Base-by-base conservation (phyloP, 495 filamentous ascomycete species). In the Parathielavia hyrcaniae region DNA sequence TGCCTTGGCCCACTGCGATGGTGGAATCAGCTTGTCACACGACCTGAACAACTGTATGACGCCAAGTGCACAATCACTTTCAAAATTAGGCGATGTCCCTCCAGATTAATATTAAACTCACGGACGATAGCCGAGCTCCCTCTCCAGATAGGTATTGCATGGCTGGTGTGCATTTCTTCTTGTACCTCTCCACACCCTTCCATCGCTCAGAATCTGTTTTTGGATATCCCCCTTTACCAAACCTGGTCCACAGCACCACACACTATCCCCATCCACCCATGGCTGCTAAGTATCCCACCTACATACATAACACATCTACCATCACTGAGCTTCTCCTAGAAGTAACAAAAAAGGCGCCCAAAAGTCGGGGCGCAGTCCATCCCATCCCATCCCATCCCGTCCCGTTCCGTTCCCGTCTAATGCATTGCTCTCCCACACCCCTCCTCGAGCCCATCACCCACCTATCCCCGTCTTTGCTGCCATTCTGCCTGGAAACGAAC, bases 281-380 rank as follows among this genome's bases (percentile, higher is more conserved):
- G 52, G 41, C 52, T 54, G 22, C n/a, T n/a, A n/a, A n/a, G n/a
- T 54, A 54, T 45, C 34, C 26, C 45, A 16, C 52, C 52, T 54
- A 44, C 40, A 35, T 54, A 54, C 52, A 54, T 23, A 45, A 20
- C 52, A 54, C 41, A 12, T 36, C 52, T 54, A 54, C n/a, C 52
- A 35, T 4, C 30, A 9, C 52, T 26, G 26, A n/a, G n/a, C 52
- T 45, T 12, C 52, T 34, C 45, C 14, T 9, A 0, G 10, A 19
- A 49, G 47, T 26, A 34, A 48, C 2, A 1, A 14, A n/a, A n/a
- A n/a, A n/a, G n/a, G 17, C 20, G 22, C 22, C 20, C 35, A 3
- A 7, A 8, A 16, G 32, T 39, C 50, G 22, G 20, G 50, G 13
- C 50, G 14, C 50, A n/a, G 9, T 45, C 19, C 43, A 20, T 45